phyloP scores from a whole-genome alignment of 305 asterid genomes.

The Petunia hybrid region DNA sequence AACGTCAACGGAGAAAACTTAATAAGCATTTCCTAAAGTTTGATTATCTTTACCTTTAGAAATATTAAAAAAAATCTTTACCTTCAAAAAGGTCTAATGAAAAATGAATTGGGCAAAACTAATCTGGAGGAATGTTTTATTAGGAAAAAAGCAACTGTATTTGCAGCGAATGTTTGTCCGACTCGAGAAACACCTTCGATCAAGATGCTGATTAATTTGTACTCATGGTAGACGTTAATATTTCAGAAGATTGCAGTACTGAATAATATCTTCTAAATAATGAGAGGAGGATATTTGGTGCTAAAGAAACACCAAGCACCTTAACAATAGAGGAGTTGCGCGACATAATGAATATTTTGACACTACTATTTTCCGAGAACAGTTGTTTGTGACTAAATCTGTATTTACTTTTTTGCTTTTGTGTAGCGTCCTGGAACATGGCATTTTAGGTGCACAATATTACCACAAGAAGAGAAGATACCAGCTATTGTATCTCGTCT shows the following conservation, averaged over 20 bases:
- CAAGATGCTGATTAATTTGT: slow-evolving; percentile 18
- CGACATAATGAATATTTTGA: neutral
- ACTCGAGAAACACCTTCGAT: neutral
- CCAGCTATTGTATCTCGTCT: slow-evolving; percentile 79
- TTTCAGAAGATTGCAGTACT: neutral
- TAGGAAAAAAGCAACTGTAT: neutral
- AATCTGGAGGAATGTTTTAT: neutral
- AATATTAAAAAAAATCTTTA: too few relatives aligned
- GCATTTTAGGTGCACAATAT: slow-evolving; percentile 94
- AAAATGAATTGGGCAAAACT: neutral
- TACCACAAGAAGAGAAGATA: slow-evolving; percentile 87
- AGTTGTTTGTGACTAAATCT: slow-evolving; percentile 10
- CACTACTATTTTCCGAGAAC: neutral
- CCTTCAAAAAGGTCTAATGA: neutral
- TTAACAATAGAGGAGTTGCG: neutral
- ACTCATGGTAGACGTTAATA: neutral
- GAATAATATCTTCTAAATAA: neutral
- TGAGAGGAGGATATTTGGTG: neutral
- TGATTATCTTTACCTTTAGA: neutral
- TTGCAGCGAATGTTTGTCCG: neutral
- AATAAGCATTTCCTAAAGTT: neutral
- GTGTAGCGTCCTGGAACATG: slow-evolving; percentile 83
- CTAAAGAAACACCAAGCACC: neutral
- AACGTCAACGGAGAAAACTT: neutral
- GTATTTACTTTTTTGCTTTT: neutral